Evolutionary conservation across 805 yeast species (phyloP), one percentile per base, ranked within the genome.

Genomic region (Metschnikowia lunata): DNA sequence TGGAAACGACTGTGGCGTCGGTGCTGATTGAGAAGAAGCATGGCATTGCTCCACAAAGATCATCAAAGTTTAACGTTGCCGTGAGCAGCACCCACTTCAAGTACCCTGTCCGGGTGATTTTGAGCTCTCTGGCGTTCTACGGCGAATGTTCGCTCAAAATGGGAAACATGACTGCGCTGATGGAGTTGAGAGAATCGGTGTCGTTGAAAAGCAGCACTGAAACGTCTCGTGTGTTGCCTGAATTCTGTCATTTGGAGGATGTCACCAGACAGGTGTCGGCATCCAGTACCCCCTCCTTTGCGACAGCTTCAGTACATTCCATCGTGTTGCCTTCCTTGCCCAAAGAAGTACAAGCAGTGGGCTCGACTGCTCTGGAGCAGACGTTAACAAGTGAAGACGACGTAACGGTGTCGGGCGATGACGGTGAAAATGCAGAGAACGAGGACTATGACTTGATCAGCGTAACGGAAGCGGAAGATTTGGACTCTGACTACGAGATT

Each of bases 381-480:
- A 13, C 39, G 3, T 32, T 28, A 11, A 29, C 47, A 14, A 46
- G 34, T 14, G 46, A 36, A 2, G 47, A 39, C 12, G 36, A 27
- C 15, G 13, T 29, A 7, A 40, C 30, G 40, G 39, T 43, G 18
- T 18, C 23, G 23, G 23, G 5, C 23, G 23, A 18, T 18, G 23
- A 18, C 5, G 43, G 27, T 10, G 42, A 40, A 18, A 53, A 45
- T 11, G 50, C 36, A 13, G 54, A 49, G 14, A 58, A 50, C 23
- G 69, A 64, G 13, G 70, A 63, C 39, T 64, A 61, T 36, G 71
- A 67, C 42, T 56, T 67, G 36, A 61, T 67, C 32, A 62, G 68
- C 44, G 57, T 56, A 34, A 61, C 55, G 14, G 67, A 61, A 13
- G 64, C 58, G 13, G 55, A 47, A 30, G 59, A 55, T 26, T 46